Base-by-base conservation (phyloP, 805 yeast genomes). In the Schizosaccharomyces cryophilus region DNA sequence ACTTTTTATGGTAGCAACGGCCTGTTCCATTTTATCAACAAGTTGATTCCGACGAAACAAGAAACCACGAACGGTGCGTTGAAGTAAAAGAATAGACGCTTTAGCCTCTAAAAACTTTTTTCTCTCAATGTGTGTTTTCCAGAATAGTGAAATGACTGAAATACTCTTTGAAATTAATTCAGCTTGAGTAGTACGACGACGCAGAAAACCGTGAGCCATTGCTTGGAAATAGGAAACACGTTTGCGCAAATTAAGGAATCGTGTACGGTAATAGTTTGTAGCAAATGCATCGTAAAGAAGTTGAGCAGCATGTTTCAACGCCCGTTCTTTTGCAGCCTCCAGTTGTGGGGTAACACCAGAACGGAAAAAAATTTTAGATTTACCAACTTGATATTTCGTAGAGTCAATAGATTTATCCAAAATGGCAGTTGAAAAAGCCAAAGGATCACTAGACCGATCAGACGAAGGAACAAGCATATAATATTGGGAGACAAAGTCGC, bases 331-430 rank as follows among this genome's bases (percentile, higher is more conserved):
- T 68, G 84, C 73, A 66, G 87, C 87, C 73, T 90, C 98, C 66
- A 90, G 77, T 64, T 81, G 82, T 3, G 96, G 97, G 70, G 90
- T 76, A 84, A 90, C 85, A 69, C 98, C 98, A 38, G 96, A 96
- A 68, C 95, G 84, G 75, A 90, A 87, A 74, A 90, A 90, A 62
- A 90, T 87, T 73, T 90, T 90, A 54, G 95, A 85, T 69, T 86
- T 81, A 73, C 98, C 98, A 63, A 86, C 77, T 72, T 89, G 96
- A 71, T 84, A 89, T 67, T 85, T 85, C 61, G 75, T 73, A 45
- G 76, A 77, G 69, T 81, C 85, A 30, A 82, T 61, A 61, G 86
- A 82, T 54, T 85, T 80, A 26, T 75, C 74, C n/a, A 51, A 29
- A 6, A 51, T 24, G 51, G 76, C 73, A 67, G 90, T 75, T 63